Base-by-base conservation (phyloP, 2,329 filamentous ascomycete species). In the Graphilbum sp. region DNA sequence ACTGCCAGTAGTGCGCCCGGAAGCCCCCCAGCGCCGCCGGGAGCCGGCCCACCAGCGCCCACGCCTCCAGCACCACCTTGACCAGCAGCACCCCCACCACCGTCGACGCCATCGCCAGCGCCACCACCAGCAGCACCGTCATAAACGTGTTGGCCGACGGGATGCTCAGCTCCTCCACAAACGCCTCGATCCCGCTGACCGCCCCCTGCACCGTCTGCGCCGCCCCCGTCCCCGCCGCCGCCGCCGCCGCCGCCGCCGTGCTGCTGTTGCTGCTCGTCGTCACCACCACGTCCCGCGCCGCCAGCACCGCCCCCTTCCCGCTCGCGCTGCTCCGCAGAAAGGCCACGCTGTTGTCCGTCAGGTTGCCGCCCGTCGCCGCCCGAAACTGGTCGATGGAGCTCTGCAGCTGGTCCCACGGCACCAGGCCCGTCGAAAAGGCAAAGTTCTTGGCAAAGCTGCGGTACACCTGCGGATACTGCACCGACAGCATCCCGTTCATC, bases 1-100 rank as follows among this genome's bases (percentile, higher is more conserved):
- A 75, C 47, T 83, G 81, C 90, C 90, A 96, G 65, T 96, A 96
- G 56, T 93, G 83, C 61, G 93, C 82, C 47, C 90, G 81, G 71
- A 96, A 96, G 34, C 80, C 78, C 15, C 74, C 64, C 41, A 96
- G 69, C 27, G 72, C 69, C 52, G 84, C 68, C 12, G 90, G 87
- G 53, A 96, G 92, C 43, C 66, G 83, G 46, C 81, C 86, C 47
- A 83, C 88, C n/a, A 95, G 64, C 15, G 86, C 80, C 85, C 88
- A 95, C 30, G 75, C 65, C 59, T 96, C 90, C 36, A 98, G 72
- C 37, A 95, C 74, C 41, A 93, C 75, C 64, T 96, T 98, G 59
- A 92, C 70, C 5, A 96, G 69, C 21, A 96, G 66, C 47, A 96
- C 87, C 20, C 82, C 75, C 19, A 94, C 81, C 32, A 82, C 79